These are phyloP conservation scores for Boletus tylopilopsis DNA, from an alignment of 768 basidiomycete genomes.

Conservation along the genomic window DNA sequence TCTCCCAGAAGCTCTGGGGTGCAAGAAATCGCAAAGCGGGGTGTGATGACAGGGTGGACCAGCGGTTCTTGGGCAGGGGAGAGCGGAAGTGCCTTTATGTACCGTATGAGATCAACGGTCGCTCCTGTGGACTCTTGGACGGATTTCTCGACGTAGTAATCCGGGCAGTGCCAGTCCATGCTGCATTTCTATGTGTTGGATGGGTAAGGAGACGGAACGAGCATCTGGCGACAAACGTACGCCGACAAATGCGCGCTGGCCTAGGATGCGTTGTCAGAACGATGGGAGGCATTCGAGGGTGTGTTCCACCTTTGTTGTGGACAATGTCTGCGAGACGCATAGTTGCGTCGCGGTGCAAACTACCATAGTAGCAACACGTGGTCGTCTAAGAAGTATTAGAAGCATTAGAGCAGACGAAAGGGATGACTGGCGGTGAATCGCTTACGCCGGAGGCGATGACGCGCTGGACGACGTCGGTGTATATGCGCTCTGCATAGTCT, in stretches of 20 bases:
- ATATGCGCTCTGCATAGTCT: constrained; percentile 65
- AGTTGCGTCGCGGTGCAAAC: constrained; percentile 75
- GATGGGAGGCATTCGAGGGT: not conserved
- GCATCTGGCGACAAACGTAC: constrained; percentile 40
- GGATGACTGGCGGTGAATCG: constrained; percentile 8
- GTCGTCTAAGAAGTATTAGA: constrained; percentile 56
- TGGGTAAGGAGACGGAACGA: constrained; percentile 3
- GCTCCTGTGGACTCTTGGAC: constrained; percentile 52
- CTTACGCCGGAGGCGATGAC: constrained; percentile 74
- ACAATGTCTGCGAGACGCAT: constrained; percentile 78
- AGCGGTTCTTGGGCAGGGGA: constrained; percentile 44
- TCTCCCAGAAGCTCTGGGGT: constrained; percentile 59
- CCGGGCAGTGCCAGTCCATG: constrained; percentile 60
- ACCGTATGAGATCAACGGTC: constrained; percentile 60
- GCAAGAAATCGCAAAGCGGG: constrained; percentile 95
- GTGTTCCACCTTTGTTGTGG: constrained; percentile 50
- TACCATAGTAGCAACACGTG: constrained; percentile 90
- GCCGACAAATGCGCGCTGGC: constrained; percentile 83
- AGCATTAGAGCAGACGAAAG: constrained; percentile 3
- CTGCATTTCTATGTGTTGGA: constrained; percentile 33
- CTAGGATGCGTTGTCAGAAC: constrained; percentile 31
- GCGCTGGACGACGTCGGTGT: constrained; percentile 67
- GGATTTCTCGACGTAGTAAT: constrained; percentile 67
- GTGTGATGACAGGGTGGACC: constrained; percentile 88
- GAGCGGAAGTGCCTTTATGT: constrained; percentile 59